Percentiles rank a stretch among this genome's conserved stretches.
These are phyloP conservation scores for Balansia obtecta DNA, from an alignment of 2,329 filamentous ascomycete genomes.

Conservation along the genomic window DNA sequence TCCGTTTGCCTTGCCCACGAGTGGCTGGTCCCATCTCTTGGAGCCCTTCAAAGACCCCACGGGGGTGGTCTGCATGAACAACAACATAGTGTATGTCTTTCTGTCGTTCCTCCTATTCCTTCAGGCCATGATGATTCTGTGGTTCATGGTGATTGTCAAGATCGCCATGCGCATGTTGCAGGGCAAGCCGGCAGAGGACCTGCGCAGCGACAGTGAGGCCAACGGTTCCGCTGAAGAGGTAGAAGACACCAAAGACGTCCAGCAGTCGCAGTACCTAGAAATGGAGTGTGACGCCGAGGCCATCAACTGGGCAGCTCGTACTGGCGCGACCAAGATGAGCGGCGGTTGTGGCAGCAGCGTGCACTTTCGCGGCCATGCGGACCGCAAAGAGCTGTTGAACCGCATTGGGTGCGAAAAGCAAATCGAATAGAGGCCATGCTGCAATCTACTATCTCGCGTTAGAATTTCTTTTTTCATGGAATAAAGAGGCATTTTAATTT, in stretches of 20 bases:
- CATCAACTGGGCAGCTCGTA: background rate
- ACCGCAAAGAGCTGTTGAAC: background rate
- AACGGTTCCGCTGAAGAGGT: background rate
- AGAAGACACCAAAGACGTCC: background rate
- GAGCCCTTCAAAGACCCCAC: conserved; percentile 61
- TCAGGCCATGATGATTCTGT: conserved; percentile 45
- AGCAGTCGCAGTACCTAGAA: background rate
- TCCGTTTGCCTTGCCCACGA: conserved; percentile 35
- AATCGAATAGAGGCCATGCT: background rate
- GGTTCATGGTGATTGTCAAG: background rate
- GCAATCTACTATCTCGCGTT: no score
- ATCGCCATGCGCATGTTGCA: background rate
- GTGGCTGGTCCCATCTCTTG: conserved; percentile 47
- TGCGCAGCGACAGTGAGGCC: background rate
- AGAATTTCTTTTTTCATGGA: no score
- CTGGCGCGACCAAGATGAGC: background rate
- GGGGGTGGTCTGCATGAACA: conserved; percentile 69
- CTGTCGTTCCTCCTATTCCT: conserved; percentile 63
- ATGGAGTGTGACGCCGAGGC: background rate
- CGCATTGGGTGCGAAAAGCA: conserved; percentile 1
- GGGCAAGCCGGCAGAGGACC: background rate
- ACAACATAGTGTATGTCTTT: conserved; percentile 64
- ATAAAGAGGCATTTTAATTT: no score
- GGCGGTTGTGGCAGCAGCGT: background rate
- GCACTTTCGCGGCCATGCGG: conserved; percentile 76